Evolutionary conservation across 2,329 filamentous ascomycete genomes (phyloP).

Genomic region (Zasmidium cellare): DNA sequence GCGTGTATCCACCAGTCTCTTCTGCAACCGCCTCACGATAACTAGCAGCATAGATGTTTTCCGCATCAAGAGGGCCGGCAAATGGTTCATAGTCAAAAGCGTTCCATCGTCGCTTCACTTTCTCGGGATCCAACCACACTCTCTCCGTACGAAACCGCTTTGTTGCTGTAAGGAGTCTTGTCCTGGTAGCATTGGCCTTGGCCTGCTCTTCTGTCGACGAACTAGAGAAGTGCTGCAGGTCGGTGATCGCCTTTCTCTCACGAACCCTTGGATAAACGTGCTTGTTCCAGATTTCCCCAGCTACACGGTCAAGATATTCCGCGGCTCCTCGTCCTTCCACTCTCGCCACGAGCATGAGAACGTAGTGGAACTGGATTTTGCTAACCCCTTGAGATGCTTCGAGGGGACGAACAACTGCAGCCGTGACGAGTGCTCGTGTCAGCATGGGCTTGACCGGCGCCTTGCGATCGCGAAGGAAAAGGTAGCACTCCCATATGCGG

Average conservation of each 20-base stretch:
- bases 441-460: conserved; percentile 46
- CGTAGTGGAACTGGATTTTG: conserved; percentile 41
- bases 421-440: conserved; percentile 51
- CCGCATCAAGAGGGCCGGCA: too few species aligned
- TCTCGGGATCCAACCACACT: too few species aligned
- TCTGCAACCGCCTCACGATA: too few species aligned
- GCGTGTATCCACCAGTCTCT: too few species aligned
- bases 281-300: conserved; percentile 20
- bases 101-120: too few species aligned
- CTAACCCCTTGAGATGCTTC: conserved; percentile 37
- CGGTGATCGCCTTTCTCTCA: background rate
- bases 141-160: too few species aligned
- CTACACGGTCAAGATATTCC: conserved; percentile 30
- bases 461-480: conserved; percentile 43
- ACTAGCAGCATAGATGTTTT: too few species aligned
- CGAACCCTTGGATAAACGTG: background rate
- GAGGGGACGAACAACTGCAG: conserved; percentile 48
- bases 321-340: conserved; percentile 47
- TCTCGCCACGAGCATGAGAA: conserved; percentile 43
- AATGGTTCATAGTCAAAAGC: too few species aligned
- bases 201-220: too few species aligned
- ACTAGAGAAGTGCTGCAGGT: background rate
- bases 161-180: too few species aligned
- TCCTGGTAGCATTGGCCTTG: too few species aligned
- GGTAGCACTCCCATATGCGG: conserved; percentile 50